A percentile compares a stretch with the other conserved stretches of the same genome.
Conservation (phyloP, 2,329 filamentous ascomycete genomes). For the Trichoderma sp. region DNA sequence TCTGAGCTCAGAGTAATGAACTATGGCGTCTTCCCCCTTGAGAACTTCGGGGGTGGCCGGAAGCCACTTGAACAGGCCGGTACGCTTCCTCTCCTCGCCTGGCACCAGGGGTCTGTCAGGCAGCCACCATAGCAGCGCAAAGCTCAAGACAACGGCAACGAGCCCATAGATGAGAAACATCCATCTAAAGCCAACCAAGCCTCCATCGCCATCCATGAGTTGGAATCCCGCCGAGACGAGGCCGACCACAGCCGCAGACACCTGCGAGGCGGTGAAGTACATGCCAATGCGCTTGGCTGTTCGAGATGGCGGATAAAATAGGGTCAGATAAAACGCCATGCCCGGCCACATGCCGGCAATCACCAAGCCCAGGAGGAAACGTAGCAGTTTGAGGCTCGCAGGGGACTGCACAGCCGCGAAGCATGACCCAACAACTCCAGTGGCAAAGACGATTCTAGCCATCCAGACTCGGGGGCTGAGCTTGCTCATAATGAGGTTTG, state of each 20-base stretch:
- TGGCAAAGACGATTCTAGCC: constrained; percentile 85
- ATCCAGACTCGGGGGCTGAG: constrained; percentile 88
- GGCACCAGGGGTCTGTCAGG: constrained; percentile 79
- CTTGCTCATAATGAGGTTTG: constrained; percentile 84
- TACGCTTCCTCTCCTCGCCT: constrained; percentile 57
- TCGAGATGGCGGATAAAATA: constrained; percentile 86
- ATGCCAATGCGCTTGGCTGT: constrained; percentile 86
- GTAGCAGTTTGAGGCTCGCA: constrained; percentile 87
- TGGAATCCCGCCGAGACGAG: constrained; percentile 90
- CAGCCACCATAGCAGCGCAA: constrained; percentile 83
- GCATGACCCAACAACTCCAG: constrained; percentile 80
- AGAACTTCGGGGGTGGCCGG: constrained; percentile 71
- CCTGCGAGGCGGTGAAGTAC: constrained; percentile 86
- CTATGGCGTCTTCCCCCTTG: constrained; percentile 71
- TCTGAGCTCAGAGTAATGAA: constrained; percentile 82
- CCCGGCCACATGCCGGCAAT: constrained; percentile 95
- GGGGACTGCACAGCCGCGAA: constrained; percentile 79
- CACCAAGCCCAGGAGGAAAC: constrained; percentile 81
- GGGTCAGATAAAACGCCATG: constrained; percentile 88
- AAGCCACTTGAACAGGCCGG: constrained; percentile 62
- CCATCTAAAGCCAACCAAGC: constrained; percentile 82
- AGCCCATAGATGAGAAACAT: constrained; percentile 91
- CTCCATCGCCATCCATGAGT: constrained; percentile 77
- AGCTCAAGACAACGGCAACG: constrained; percentile 69
- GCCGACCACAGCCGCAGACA: constrained; percentile 86